These are phyloP conservation scores for Nicotiana otophora DNA, from an alignment of 257 asterid genomes.

Conservation along the genomic window DNA sequence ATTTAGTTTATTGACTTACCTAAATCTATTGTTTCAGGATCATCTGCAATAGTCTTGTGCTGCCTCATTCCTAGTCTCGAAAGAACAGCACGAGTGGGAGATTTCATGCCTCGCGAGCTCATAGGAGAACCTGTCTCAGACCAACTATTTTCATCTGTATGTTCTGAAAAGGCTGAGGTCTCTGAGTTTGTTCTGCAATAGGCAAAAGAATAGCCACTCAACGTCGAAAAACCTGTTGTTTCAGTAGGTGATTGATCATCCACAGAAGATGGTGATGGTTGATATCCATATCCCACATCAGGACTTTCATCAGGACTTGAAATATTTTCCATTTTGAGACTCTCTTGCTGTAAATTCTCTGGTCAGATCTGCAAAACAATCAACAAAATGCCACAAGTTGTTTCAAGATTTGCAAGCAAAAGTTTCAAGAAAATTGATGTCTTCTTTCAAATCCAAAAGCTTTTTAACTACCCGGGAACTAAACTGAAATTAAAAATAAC, in stretches of 20 bases:
- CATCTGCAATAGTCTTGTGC: constrained; percentile 44
- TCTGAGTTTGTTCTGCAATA: constrained; percentile 66
- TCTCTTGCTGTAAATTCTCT: constrained; percentile 5
- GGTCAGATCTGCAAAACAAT: constrained; percentile 8
- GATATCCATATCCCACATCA: constrained; percentile 43
- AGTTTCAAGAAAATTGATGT: not conserved
- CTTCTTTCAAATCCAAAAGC: not conserved
- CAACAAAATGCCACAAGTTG: not conserved
- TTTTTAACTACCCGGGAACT: constrained; percentile 16
- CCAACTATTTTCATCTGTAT: constrained; percentile 51
- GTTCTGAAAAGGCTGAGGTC: constrained; percentile 56
- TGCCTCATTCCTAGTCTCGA: constrained; percentile 67
- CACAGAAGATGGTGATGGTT: constrained; percentile 41
- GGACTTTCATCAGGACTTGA: constrained; percentile 41
- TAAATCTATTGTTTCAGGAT: constrained; percentile 36
- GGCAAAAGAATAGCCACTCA: constrained; percentile 53
- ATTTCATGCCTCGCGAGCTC: constrained; percentile 67
- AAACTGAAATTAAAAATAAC: constrained; percentile 5
- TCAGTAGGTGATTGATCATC: constrained; percentile 53
- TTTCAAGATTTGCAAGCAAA: not conserved
- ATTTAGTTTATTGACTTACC: constrained; percentile 29
- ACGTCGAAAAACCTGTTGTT: constrained; percentile 34
- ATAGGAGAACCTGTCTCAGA: constrained; percentile 48
- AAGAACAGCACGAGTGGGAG: constrained; percentile 58
- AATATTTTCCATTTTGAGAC: constrained; percentile 36